These are phyloP conservation scores for Rostrohypoxylon terebratum DNA, from an alignment of 495 filamentous ascomycete species.

Conservation along the genomic window DNA sequence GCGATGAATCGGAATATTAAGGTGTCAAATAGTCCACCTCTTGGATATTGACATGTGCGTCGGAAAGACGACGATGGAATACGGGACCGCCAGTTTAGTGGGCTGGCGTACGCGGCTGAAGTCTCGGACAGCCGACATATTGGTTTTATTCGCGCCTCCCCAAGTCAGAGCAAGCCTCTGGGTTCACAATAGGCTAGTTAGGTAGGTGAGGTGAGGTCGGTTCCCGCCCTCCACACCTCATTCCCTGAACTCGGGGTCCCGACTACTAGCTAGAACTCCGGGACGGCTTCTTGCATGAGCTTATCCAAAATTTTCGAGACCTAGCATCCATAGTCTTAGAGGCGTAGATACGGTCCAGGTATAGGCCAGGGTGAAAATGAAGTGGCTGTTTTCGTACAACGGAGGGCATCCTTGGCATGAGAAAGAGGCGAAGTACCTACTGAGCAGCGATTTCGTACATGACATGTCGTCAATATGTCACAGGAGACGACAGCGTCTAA, in stretches of 20 bases:
- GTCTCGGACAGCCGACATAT: constrained; percentile 37
- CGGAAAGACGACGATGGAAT: constrained; percentile 29
- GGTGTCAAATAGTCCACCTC: constrained; percentile 20
- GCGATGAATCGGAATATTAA: constrained; percentile 21
- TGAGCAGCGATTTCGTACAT: constrained; percentile 8
- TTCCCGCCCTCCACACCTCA: constrained; percentile 37
- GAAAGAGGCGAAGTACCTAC: constrained; percentile 7
- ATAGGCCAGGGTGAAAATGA: constrained; percentile 43
- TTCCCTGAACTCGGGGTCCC: constrained; percentile 38
- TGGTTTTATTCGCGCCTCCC: constrained; percentile 19
- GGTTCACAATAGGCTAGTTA: constrained; percentile 4
- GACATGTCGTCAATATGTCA: constrained; percentile 39
- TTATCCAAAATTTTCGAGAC: constrained; percentile 47
- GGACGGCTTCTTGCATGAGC: constrained; percentile 44
- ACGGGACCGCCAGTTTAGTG: constrained; percentile 13
- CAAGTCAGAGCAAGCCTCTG: constrained; percentile 20
- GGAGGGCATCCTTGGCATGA: constrained; percentile 12
- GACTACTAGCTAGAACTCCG: constrained; percentile 36
- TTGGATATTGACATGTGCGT: constrained; percentile 20
- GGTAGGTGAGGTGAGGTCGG: constrained; percentile 33
- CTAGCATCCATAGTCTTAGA: constrained; percentile 39
- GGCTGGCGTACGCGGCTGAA: constrained; percentile 23
- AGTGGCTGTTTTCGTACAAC: constrained; percentile 43
- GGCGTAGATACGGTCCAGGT: constrained; percentile 30
- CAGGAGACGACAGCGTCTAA: constrained; percentile 28